These are phyloP conservation scores for Chenopodium album DNA, from an alignment of 148 eudicot genomes.

Conservation along the genomic window DNA sequence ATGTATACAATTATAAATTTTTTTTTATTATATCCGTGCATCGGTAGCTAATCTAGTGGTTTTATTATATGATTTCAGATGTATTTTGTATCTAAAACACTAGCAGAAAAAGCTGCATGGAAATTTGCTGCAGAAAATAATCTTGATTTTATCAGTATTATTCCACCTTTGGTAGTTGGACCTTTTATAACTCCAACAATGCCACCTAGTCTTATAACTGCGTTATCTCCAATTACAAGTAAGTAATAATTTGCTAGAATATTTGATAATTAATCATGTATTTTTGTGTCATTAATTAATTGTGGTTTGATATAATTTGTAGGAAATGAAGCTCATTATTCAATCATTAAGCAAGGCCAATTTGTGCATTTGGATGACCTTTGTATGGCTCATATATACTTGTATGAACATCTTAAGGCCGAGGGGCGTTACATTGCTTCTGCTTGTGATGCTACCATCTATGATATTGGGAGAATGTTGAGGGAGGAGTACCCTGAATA, in stretches of 20 bases:
- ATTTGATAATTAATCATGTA: background rate
- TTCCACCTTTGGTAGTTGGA: constrained; percentile 82
- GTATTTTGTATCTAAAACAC: constrained; percentile 82
- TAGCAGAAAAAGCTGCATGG: constrained; percentile 84
- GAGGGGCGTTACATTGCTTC: constrained; percentile 88
- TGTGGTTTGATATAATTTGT: background rate
- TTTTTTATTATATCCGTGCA: too few species aligned
- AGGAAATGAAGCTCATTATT: constrained; percentile 81
- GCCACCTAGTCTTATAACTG: constrained; percentile 88
- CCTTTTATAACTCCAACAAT: constrained; percentile 71
- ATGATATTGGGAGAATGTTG: constrained; percentile 55
- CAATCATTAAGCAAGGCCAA: constrained; percentile 77
- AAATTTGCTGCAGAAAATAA: constrained; percentile 73
- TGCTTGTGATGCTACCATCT: constrained; percentile 73
- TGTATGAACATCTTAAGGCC: constrained; percentile 64
- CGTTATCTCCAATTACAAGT: constrained; percentile 83
- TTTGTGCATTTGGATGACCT: constrained; percentile 89
- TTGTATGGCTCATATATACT: constrained; percentile 77
- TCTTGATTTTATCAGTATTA: constrained; percentile 75
- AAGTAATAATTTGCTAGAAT: background rate
- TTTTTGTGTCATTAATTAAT: background rate
- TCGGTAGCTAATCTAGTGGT: background rate
- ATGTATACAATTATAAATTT: too few species aligned
- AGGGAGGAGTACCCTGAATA: constrained; percentile 77
- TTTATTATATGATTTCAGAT: constrained; percentile 44